A percentile compares a stretch with the other conserved stretches of the same genome.
Conservation (phyloP, 495 filamentous ascomycete genomes). For the Hypoxylon fragiforme region DNA sequence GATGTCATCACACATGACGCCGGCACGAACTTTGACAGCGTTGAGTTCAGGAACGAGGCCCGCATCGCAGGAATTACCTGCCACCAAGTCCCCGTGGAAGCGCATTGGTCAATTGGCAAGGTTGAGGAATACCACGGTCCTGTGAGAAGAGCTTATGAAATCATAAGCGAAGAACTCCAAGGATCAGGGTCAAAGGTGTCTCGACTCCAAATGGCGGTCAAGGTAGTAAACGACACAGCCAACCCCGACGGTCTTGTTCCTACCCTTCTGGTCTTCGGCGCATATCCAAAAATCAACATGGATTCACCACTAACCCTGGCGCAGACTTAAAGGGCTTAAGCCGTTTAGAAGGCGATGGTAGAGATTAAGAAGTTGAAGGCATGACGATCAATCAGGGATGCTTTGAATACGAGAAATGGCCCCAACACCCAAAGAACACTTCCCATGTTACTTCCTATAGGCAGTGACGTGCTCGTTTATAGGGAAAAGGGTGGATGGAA, state of each 20-base stretch:
- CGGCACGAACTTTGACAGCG: background rate
- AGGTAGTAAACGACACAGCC: background rate
- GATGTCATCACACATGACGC: background rate
- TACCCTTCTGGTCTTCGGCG: background rate
- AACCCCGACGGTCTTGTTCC: background rate
- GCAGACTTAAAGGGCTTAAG: background rate
- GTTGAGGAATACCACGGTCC: background rate
- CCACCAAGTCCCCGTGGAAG: background rate
- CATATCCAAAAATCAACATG: conserved; percentile 2
- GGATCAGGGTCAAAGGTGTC: background rate
- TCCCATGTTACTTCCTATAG: background rate
- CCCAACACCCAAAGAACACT: background rate
- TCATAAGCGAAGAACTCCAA: background rate
- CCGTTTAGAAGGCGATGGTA: background rate
- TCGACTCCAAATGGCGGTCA: background rate
- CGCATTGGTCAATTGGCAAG: background rate
- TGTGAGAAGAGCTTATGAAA: background rate
- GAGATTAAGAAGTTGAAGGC: background rate
- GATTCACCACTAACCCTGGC: background rate
- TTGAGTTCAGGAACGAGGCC: background rate
- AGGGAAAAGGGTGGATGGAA: background rate
- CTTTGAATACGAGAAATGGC: background rate
- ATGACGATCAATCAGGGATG: background rate
- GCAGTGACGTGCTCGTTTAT: background rate
- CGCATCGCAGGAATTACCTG: background rate